Percentiles rank a stretch among this genome's conserved stretches.
phyloP scores from a whole-genome alignment of 2,329 filamentous ascomycete genomes.

The Trichoderma koningii region DNA sequence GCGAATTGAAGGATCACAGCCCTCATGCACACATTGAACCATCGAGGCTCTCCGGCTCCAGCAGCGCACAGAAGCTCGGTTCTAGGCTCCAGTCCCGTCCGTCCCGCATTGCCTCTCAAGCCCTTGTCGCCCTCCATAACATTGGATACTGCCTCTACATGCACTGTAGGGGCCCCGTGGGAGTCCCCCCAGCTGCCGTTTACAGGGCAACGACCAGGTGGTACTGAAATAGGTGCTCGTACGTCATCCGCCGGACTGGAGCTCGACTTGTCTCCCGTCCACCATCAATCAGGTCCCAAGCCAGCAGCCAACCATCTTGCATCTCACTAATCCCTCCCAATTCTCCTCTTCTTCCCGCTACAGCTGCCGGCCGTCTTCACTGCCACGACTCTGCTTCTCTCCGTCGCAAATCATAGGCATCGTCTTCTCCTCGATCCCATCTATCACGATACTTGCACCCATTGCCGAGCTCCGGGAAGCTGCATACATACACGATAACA shows the following conservation, averaged over 20 bases:
- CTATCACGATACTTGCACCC: not conserved
- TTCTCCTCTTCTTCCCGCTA: constrained; percentile 15
- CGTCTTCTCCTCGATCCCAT: no score
- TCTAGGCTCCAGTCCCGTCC: no score
- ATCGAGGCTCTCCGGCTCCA: constrained; percentile 2
- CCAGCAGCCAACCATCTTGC: constrained; percentile 25
- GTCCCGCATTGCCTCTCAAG: not conserved
- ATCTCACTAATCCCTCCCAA: constrained; percentile 20
- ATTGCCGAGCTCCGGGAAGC: not conserved
- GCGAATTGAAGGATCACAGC: constrained; percentile 24
- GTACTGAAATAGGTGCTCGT: constrained; percentile 22
- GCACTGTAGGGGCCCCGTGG: not conserved
- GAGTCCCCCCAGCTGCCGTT: not conserved
- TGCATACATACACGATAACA: no score
- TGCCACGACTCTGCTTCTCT: not conserved
- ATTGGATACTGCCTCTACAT: no score
- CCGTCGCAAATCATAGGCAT: not conserved
- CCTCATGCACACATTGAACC: not conserved
- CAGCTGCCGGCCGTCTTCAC: not conserved
- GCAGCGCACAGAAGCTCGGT: not conserved
- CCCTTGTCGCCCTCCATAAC: not conserved
- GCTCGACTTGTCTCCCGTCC: constrained; percentile 1
- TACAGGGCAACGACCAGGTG: constrained; percentile 16
- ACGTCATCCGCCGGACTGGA: constrained; percentile 10
- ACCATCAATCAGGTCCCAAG: constrained; percentile 3